Conservation (phyloP, 306 rosid genomes). For the Trichosanthes truncata region DNA sequence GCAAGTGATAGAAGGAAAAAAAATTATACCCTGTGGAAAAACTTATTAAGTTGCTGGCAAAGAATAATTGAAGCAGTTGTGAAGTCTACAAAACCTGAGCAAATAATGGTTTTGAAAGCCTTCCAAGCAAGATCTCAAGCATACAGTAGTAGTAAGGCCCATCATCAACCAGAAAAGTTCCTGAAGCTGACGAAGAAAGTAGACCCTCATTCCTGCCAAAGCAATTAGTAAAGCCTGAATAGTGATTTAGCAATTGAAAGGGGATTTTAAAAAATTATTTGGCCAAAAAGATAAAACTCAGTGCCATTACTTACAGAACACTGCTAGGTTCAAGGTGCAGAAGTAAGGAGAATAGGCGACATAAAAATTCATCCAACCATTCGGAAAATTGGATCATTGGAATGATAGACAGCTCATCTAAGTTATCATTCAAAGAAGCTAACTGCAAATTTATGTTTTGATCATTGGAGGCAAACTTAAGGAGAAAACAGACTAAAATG, state of each 20-base stretch:
- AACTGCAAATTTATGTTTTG: constrained; percentile 43
- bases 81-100: constrained; percentile 51
- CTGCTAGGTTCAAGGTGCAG: constrained; percentile 93
- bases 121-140: constrained; percentile 88
- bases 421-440: constrained; percentile 72
- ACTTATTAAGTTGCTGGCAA: neutral
- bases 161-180: constrained; percentile 95
- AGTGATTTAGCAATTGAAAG: neutral
- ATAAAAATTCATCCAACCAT: constrained; percentile 97
- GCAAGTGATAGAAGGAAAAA: constrained; percentile 16
- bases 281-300: neutral
- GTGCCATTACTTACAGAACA: constrained; percentile 55
- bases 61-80: neutral
- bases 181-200: constrained; percentile 76
- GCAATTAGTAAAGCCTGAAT: constrained; percentile 17
- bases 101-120: constrained; percentile 73
- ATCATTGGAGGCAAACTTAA: constrained; percentile 12
- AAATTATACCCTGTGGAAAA: constrained; percentile 7
- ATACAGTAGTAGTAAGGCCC: constrained; percentile 94
- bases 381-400: constrained; percentile 88
- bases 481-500: neutral
- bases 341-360: constrained; percentile 90
- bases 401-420: constrained; percentile 60
- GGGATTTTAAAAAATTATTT: neutral
- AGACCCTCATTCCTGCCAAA: constrained; percentile 82